Conservation (phyloP, 768 basidiomycete species). For the Rhodotorula diobovata region DNA sequence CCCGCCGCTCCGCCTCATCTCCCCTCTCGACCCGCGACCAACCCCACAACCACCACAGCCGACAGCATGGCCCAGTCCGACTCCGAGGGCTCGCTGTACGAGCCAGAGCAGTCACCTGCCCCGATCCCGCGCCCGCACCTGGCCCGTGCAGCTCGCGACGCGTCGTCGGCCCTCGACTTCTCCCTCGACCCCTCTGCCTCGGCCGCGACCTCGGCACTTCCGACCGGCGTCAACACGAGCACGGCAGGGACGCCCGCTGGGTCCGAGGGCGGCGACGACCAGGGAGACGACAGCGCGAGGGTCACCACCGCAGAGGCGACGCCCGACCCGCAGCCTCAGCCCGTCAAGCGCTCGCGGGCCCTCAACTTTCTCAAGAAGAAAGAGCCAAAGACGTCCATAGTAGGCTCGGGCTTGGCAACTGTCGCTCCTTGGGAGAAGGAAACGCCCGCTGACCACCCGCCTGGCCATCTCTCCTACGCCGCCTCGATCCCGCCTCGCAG, state of each 20-base stretch:
- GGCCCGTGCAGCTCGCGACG: background rate
- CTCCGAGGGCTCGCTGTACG: constrained; percentile 1
- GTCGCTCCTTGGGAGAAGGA: too few species aligned
- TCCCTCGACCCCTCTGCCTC: background rate
- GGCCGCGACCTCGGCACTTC: background rate
- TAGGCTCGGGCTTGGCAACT: constrained; percentile 1
- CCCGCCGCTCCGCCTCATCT: background rate
- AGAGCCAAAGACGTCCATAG: constrained; percentile 42
- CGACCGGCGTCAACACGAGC: constrained; percentile 6
- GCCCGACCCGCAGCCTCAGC: constrained; percentile 5
- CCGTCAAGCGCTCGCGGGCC: constrained; percentile 8
- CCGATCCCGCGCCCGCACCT: background rate
- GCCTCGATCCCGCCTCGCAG: constrained; percentile 33
- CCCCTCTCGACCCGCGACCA: background rate
- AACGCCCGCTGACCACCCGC: background rate
- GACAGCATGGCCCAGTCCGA: background rate
- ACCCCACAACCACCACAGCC: too few species aligned
- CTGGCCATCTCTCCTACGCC: background rate
- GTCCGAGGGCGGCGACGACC: background rate
- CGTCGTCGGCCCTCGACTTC: background rate
- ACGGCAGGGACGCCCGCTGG: constrained; percentile 9
- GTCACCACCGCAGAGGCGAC: constrained; percentile 9
- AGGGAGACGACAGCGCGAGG: background rate
- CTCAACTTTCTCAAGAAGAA: constrained; percentile 45
- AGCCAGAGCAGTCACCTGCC: background rate